Conservation (phyloP, 1,139 yeast genomes). For the Taphrina flavorubra region DNA sequence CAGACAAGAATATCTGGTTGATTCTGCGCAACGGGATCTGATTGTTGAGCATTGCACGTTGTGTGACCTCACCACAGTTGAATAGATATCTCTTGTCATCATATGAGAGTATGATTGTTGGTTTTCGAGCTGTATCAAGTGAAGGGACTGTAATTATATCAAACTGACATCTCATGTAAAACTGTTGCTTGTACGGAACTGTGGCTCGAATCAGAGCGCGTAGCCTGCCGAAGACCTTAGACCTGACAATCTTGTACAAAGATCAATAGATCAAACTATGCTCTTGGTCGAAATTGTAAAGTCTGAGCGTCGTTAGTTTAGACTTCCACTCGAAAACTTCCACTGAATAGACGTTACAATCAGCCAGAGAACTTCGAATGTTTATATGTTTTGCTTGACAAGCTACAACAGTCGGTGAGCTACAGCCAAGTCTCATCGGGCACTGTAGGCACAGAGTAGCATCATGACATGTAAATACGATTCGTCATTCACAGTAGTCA, state of each 20-base stretch:
- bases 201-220: constrained; percentile 32
- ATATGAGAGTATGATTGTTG: constrained; percentile 33
- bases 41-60: constrained; percentile 30
- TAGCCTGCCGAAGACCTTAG: constrained; percentile 30
- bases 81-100: constrained; percentile 40
- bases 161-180: constrained; percentile 15
- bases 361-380: no score
- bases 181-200: background rate
- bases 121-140: constrained; percentile 25
- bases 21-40: constrained; percentile 26
- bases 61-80: constrained; percentile 41
- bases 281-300: no score
- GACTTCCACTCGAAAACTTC: no score
- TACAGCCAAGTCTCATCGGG: no score
- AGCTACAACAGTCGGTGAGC: no score
- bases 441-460: no score
- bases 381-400: no score
- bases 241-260: constrained; percentile 1
- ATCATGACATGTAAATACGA: no score
- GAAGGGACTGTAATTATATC: constrained; percentile 31
- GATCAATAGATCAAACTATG: constrained; percentile 4
- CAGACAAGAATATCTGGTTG: constrained; percentile 27
- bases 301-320: no score
- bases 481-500: no score
- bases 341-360: no score